Conservation (phyloP, 1,139 yeast species). For the Nakaseomyces nivariensis region DNA sequence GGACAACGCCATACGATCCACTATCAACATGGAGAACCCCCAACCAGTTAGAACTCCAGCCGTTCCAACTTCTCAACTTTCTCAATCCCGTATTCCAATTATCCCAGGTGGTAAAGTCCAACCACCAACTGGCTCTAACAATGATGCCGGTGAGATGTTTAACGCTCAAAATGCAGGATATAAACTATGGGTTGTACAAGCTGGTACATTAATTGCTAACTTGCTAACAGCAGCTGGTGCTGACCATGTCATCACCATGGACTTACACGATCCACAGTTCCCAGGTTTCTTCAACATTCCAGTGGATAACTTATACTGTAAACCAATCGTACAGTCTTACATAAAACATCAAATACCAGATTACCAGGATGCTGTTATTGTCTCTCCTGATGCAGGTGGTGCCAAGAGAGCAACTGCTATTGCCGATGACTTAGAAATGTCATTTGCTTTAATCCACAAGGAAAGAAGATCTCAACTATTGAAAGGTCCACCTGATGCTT, state of each 20-base stretch:
- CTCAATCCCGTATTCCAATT: constrained; percentile 28
- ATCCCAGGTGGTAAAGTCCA: constrained; percentile 28
- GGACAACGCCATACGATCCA: constrained; percentile 18
- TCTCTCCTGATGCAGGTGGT: constrained; percentile 96
- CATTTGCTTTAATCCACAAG: constrained; percentile 92
- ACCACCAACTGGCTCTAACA: constrained; percentile 13
- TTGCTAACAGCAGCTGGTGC: constrained; percentile 90
- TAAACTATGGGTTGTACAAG: constrained; percentile 92
- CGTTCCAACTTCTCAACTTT: constrained; percentile 8
- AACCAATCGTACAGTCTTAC: constrained; percentile 74
- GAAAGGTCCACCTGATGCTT: constrained; percentile 29
- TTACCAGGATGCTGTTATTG: constrained; percentile 72
- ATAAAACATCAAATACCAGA: constrained; percentile 64
- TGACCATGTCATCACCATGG: constrained; percentile 95
- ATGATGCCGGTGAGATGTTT: constrained; percentile 25
- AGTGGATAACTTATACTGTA: constrained; percentile 81
- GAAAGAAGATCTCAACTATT: constrained; percentile 56
- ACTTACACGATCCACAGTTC: constrained; percentile 89
- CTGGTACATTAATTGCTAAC: constrained; percentile 87
- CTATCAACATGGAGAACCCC: constrained; percentile 8
- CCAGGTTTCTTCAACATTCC: constrained; percentile 92
- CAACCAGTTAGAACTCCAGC: constrained; percentile 6
- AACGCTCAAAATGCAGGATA: constrained; percentile 50
- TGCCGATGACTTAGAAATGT: constrained; percentile 82
- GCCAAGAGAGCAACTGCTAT: constrained; percentile 92